Evolutionary conservation across 2,329 filamentous ascomycete genomes (phyloP), one percentile per base, ranked within the genome.

Genomic region (Phyllachora maydis): DNA sequence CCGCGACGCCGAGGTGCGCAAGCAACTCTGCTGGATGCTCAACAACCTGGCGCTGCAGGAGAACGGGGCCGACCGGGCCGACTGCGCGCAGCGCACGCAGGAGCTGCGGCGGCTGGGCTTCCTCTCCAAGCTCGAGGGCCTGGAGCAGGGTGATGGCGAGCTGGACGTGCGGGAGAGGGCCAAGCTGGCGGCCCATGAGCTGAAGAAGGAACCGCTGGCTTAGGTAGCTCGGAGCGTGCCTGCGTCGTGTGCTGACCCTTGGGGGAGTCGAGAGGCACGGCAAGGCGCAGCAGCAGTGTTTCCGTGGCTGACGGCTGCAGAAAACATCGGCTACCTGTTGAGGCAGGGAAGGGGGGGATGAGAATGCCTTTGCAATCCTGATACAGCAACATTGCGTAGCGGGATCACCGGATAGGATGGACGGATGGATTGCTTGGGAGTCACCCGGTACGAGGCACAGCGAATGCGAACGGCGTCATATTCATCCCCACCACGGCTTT

Each of bases 31-130:
- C 32, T 85, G 83, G 61, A 58, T 91, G 20, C 60, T 90, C 21
- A 76, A 72, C 41, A 93, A 93, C 41, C 59, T 98, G 20, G 76
- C 78, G 1, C 90, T 74, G 57, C 60, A 72, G 30, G 83, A 93
- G 30, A 73, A 85, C 36, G 57, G 63, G 5, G 57, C 48, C 15
- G 82, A 92, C 35, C 52, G 56, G 11, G 51, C 57, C 12, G 65
- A 63, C 7, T 78, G 74, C 30, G 54, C 61, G 15, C 60, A 71
- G 35, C 62, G 88, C 24, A 73, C 71, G 0, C 43, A 50, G 8
- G 70, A 76, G 40, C 54, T 98, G 21, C 64, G 67, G 40, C 63
- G 64, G 25, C 46, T 88, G 14, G 81, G 81, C 0, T 74, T 83
- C 32, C 52, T 73, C 25, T 55, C 62, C 16, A 72, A 67, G 35